phyloP scores from a whole-genome alignment of 176 grass and related monocot genomes.

The Chrysopogon serrulatus region DNA sequence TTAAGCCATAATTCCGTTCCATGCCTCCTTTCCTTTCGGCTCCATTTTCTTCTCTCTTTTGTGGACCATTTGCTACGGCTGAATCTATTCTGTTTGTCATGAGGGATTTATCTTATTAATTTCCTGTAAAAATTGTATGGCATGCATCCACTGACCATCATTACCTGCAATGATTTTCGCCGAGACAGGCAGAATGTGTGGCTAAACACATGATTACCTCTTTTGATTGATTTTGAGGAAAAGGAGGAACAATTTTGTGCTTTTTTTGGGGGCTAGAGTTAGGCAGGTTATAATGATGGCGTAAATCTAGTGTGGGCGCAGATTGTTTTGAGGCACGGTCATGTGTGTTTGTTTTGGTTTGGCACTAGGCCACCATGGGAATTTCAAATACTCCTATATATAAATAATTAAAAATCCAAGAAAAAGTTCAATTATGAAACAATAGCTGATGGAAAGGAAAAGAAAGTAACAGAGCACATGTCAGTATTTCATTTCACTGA shows the following conservation, averaged over 20 bases:
- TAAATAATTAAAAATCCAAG: no score
- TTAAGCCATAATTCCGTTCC: background rate
- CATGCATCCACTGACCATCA: slow-evolving; percentile 7
- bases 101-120: background rate
- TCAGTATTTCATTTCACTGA: background rate
- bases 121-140: background rate
- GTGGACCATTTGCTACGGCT: background rate
- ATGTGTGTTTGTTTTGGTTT: background rate
- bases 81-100: background rate
- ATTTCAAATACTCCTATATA: background rate
- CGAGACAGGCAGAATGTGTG: background rate
- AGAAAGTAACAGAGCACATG: background rate
- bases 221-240: background rate
- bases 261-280: background rate
- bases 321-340: background rate
- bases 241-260: background rate
- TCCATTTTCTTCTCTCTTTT: background rate
- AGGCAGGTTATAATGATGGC: background rate
- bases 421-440: background rate
- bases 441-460: background rate
- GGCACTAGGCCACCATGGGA: background rate
- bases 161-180: slow-evolving; percentile 1
- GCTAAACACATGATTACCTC: slow-evolving; percentile 19
- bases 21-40: background rate
- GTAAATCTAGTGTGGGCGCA: background rate